A percentile compares a stretch with the other conserved stretches of the same genome.
These are phyloP conservation scores for Tuber microsphaerosporum DNA, from an alignment of 495 filamentous ascomycete genomes.

Conservation along the genomic window DNA sequence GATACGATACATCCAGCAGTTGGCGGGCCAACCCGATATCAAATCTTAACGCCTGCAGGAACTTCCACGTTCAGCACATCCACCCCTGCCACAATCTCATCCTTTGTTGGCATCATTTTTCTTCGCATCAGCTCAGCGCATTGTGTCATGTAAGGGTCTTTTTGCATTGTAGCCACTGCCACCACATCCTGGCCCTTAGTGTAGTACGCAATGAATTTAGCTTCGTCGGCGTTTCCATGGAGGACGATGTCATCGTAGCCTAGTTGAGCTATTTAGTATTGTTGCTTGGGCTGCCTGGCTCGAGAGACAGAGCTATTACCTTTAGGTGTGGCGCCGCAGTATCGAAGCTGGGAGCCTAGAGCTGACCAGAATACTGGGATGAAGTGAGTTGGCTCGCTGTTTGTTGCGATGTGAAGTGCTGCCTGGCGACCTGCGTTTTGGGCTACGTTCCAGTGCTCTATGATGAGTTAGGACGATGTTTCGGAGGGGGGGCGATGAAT, in stretches of 20 bases:
- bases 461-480: slow-evolving; percentile 47
- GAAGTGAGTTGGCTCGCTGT: slow-evolving; percentile 59
- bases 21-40: neutral
- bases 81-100: slow-evolving; percentile 62
- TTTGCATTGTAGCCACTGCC: slow-evolving; percentile 82
- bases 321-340: slow-evolving; percentile 71
- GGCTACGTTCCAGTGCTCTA: slow-evolving; percentile 98
- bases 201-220: slow-evolving; percentile 84
- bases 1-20: neutral
- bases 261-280: neutral
- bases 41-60: slow-evolving; percentile 41
- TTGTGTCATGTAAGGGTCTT: slow-evolving; percentile 80
- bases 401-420: slow-evolving; percentile 63
- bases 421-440: slow-evolving; percentile 80
- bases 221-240: slow-evolving; percentile 67
- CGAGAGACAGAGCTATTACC: slow-evolving; percentile 43
- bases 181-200: slow-evolving; percentile 80
- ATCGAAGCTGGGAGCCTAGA: slow-evolving; percentile 76
- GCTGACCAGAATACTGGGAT: slow-evolving; percentile 96
- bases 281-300: neutral
- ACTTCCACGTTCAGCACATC: slow-evolving; percentile 62
- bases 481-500: neutral
- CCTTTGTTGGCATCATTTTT: slow-evolving; percentile 73
- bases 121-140: slow-evolving; percentile 77
- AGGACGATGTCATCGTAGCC: slow-evolving; percentile 77